Evolutionary conservation across 345 rosid genomes (phyloP), one percentile per base, ranked within the genome.

Genomic region (Erysimum cheiranthoides): DNA sequence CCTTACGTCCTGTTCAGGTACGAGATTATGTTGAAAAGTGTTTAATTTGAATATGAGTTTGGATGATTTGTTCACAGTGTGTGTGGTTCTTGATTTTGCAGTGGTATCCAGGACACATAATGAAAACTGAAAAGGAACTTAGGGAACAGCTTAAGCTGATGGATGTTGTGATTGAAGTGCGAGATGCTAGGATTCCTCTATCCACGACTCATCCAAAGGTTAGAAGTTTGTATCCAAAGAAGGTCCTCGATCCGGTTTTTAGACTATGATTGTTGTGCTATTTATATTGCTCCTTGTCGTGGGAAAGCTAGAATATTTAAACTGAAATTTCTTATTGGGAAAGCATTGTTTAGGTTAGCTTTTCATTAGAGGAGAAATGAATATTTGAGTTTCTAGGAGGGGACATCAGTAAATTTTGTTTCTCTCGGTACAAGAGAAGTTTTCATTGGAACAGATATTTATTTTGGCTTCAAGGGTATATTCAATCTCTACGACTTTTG

Each of bases 71-170:
- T 65, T 66, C 10, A 64, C 35, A 56, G 50, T 31, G 57, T 17
- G 60, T 30, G 52, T 17, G 58, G 14, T 1, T 82, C 61, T 70
- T 18, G 67, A 42, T 42, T 74, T 7, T 18, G 66, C 78, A 90
- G 98, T 94, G 98, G 97, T 94, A 94, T 83, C 98, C 98, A 46
- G 98, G 97, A 70, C 96, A 94, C 68, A 94, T 92, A 73, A 95
- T 93, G n/a, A 94, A 92, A 81, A 84, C 97, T 17, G 97, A 92
- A 66, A 94, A 84, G 75, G 96, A 94, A 74, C 89, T 94, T 40
- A 92, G 91, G 74, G 95, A 90, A 52, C 98, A 94, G 72, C 88
- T 94, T 77, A 92, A 92, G 84, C 78, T 91, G 70, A 92, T 94
- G 96, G 98, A 94, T 87, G 93, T 90, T 74, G 97, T 94, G 63